A percentile compares a stretch with the other conserved stretches of the same genome.
These are phyloP conservation scores for Arabidopsis hybrid DNA, from an alignment of 441 rosid genomes.

Conservation along the genomic window DNA sequence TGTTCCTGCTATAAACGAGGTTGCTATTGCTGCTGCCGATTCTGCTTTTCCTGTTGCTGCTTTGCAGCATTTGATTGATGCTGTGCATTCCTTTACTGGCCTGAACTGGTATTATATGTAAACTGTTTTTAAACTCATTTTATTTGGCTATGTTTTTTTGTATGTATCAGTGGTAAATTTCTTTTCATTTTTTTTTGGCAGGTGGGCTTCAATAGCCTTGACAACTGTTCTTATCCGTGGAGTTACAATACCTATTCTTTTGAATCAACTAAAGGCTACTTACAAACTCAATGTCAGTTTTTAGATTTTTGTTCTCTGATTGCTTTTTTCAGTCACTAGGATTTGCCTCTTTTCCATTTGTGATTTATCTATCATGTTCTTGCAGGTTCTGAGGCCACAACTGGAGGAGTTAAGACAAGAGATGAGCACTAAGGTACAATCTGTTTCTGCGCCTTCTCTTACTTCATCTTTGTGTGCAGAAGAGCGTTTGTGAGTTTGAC, in stretches of 20 bases:
- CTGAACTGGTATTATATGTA: constrained; percentile 49
- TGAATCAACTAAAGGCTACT: constrained; percentile 57
- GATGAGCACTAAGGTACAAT: constrained; percentile 44
- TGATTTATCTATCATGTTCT: constrained; percentile 15
- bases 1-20: constrained; percentile 50
- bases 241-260: constrained; percentile 52
- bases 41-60: constrained; percentile 58
- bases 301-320: constrained; percentile 7
- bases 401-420: constrained; percentile 46
- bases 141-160: background rate
- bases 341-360: background rate
- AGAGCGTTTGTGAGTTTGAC: constrained; percentile 17
- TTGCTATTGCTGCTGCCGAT: constrained; percentile 64
- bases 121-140: constrained; percentile 1
- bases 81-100: constrained; percentile 55
- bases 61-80: constrained; percentile 56
- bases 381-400: constrained; percentile 46
- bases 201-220: constrained; percentile 63
- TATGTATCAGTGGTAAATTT: background rate
- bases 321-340: background rate
- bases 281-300: constrained; percentile 52
- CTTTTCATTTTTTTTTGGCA: constrained; percentile 23
- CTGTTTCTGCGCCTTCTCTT: constrained; percentile 12
- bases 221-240: constrained; percentile 60
- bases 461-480: constrained; percentile 16